Base-by-base conservation (phyloP, 352 stramenopile species). In the Albugo laibachii region DNA sequence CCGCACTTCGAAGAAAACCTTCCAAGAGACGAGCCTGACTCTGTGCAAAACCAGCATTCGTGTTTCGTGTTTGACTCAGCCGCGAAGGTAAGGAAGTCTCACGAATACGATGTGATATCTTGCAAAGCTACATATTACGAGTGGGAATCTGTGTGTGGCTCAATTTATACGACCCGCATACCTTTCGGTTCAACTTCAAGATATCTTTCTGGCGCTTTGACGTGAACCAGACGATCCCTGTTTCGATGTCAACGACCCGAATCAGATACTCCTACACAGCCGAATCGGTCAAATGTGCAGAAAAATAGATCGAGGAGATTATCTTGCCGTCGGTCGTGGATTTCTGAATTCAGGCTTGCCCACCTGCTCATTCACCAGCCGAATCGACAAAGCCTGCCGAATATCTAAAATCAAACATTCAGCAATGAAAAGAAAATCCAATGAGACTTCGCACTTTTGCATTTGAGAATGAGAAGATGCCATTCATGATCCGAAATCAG, bases 401-500 rank as follows among this genome's bases (percentile, higher is more conserved):
- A 89, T 82, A 35, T 60, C 75, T 85, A 34, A 1, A 11, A 4
- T 35, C 3, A 10, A 15, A 41, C 1, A 15, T 20, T 24, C 36
- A 45, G 21, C n/a, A 11, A 35, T 5, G 27, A 10, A 24, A 35
- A 1, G 11, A 27, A 11, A n/a, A 11, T 37, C 11, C 18, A 0
- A 15, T 6, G 2, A 41, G 15, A 13, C 39, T 47, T 45, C 42
- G 8, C 42, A 81, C 77, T 73, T 65, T 87, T 91, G 13, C 67
- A 65, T 48, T 86, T 85, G 10, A 91, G 52, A 34, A 91, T 73
- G 15, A 87, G 58, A 40, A 77, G 59, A 50, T 91, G 76, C 77
- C 77, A 91, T 52, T 91, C 72, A 54, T 91, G 77, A 40, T 91
- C 74, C 4, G 77, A 83, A 40, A 91, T 91, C 55, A 84, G 78